Evolutionary conservation across 441 rosid genomes (phyloP), one percentile per base, ranked within the genome.

Genomic region (Caryocar brasiliense): DNA sequence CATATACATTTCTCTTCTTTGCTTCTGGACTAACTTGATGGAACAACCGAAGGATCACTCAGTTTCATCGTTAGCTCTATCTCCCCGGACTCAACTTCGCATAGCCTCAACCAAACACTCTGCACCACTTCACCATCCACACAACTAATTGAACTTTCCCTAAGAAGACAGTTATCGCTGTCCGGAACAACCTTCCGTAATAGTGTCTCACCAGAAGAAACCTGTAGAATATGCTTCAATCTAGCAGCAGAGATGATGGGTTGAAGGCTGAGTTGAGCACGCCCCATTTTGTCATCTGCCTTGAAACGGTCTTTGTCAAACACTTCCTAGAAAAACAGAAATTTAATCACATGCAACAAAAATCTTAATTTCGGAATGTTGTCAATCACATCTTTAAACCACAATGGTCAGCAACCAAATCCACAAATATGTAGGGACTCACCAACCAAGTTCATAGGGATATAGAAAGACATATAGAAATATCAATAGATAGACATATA

Each of bases 261-360:
- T 57, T 88, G 99, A 66, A 92, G 90, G 76, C 66, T 85, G 55
- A 92, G 72, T 46, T 69, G 47, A 40, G 99, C 99, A 46, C 75
- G 80, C 14, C 99, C 99, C 99, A 92, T 92, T 68, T 92, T 85
- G 63, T 92, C 99, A 66, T 92, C 99, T 7, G 90, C 59, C 74
- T 88, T 92, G 83, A 92, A 92, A 42, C 82, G 82, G 62, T 92
- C 99, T 65, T 81, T 92, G 46, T 92, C 99, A 45, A 82, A 92
- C 52, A 92, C 97, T 82, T 92, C 95, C 98, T 92, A 81, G 28
- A 17, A n/a, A 46, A 29, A 39, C 6, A 13, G 8, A 7, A 33
- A 18, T 21, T 27, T 6, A 2, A 17, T 59, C 19, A 58, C 5
- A 12, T 51, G 37, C 47, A 36, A 30, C 10, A 36, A 26, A 56